phyloP scores from a whole-genome alignment of 352 stramenopile species.

The Globisporangium iwayamae region DNA sequence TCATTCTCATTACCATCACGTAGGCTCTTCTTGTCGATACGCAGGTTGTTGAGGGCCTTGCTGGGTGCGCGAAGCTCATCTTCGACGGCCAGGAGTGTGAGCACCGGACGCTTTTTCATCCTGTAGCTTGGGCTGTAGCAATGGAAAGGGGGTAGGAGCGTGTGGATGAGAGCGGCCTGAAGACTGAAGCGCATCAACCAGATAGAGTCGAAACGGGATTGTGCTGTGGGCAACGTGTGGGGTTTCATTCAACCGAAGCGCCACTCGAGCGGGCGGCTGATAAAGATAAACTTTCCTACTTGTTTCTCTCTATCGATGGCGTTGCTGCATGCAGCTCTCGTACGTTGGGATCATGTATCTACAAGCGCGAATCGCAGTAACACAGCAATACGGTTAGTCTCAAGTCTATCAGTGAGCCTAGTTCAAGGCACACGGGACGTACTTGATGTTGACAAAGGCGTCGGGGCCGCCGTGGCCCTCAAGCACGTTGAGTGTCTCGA shows the following conservation, averaged over 20 bases:
- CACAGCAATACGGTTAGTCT: neutral
- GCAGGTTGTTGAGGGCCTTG: neutral
- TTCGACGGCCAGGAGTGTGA: conserved; percentile 20
- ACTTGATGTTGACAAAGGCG: conserved; percentile 94
- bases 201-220: neutral
- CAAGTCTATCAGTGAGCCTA: neutral
- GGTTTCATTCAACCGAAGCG: neutral
- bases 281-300: neutral
- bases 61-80: conserved; percentile 16
- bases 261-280: neutral
- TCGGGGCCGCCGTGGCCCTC: conserved; percentile 82
- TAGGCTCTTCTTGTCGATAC: conserved; percentile 9
- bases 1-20: conserved; percentile 9
- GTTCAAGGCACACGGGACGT: conserved; percentile 2
- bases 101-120: conserved; percentile 20
- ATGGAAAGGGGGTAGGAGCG: neutral
- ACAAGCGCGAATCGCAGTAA: neutral
- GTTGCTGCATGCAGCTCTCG: conserved; percentile 79
- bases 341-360: conserved; percentile 96
- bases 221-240: neutral
- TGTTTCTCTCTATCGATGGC: neutral
- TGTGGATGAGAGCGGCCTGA: neutral
- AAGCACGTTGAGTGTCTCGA: conserved; percentile 88
- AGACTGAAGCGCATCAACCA: neutral
- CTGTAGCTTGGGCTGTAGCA: neutral